Base-by-base conservation (phyloP, 2,329 filamentous ascomycete species). In the Pseudocercospora ulei region DNA sequence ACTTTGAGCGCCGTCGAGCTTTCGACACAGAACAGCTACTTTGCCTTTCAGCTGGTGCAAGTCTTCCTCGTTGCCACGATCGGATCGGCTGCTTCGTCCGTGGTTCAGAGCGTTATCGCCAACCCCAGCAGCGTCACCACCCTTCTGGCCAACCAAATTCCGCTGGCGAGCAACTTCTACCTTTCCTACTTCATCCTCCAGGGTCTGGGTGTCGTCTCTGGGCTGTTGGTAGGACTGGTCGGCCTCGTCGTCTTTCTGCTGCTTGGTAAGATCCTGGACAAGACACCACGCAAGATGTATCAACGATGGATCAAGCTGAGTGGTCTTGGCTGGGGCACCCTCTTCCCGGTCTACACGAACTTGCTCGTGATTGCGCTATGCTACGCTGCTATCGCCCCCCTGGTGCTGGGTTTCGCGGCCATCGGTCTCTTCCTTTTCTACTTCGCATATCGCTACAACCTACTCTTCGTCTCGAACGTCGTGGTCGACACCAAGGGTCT, bases 101-200 rank as follows among this genome's bases (percentile, higher is more conserved):
- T 83, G 0, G 69, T 77, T 1, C 53, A 75, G 12, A 78, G 92
- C 31, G 66, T 77, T 8, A 80, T 86, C 0, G 56, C 69, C 9
- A 80, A 82, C 42, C 69, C 59, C 7, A 27, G 41, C 7, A 48
- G 41, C 5, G 53, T 53, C 3, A 47, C 57, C 1, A 47, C 33
- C 7, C 38, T 61, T 6, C 45, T 63, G 14, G 58, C 60, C 6
- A 46, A 50, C 7, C 49, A 54, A 14, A 47, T 98, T 4, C 90
- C 90, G 11, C 78, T 75, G 39, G 78, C 85, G 0, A 87, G 86
- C 44, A 96, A 93, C 64, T 92, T 96, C 58, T 98, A 95, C 62
- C 79, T 96, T 12, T 84, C 81, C 0, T 98, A 96, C 65, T 92
- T 98, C 50, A 76, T 96, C 19, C 75, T 98, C 2, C 90, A 96